A percentile compares a stretch with the other conserved stretches of the same genome.
phyloP scores from a whole-genome alignment of 805 yeast species.

The Saturnispora hagleri region DNA sequence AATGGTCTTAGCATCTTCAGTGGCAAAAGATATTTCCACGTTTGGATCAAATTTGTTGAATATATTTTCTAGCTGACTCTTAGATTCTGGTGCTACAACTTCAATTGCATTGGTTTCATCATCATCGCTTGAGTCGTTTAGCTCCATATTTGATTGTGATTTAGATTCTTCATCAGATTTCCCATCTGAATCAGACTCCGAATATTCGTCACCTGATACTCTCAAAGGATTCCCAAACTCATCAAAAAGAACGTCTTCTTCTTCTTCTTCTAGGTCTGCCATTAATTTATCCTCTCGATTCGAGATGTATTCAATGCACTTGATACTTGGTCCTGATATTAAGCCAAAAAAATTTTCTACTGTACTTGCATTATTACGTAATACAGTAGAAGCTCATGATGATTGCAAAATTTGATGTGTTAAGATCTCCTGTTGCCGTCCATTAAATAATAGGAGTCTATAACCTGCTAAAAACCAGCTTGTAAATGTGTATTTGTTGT shows the following conservation, averaged over 20 bases:
- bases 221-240: slow-evolving; percentile 72
- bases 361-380: neutral
- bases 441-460: neutral
- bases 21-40: slow-evolving; percentile 53
- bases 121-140: slow-evolving; percentile 10
- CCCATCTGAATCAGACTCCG: slow-evolving; percentile 26
- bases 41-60: slow-evolving; percentile 45
- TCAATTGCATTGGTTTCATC: slow-evolving; percentile 15
- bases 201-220: slow-evolving; percentile 33
- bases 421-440: neutral
- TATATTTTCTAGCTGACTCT: slow-evolving; percentile 34
- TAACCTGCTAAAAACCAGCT: neutral
- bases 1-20: slow-evolving; percentile 36
- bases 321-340: neutral
- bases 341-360: neutral
- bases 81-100: slow-evolving; percentile 38
- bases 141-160: neutral
- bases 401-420: neutral
- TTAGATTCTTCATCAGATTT: neutral
- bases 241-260: slow-evolving; percentile 67
- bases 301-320: neutral
- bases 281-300: neutral
- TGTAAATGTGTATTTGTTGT: neutral
- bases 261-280: slow-evolving; percentile 14
- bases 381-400: neutral